Conservation (phyloP, 805 yeast species). For the Metschnikowia hibisci region DNA sequence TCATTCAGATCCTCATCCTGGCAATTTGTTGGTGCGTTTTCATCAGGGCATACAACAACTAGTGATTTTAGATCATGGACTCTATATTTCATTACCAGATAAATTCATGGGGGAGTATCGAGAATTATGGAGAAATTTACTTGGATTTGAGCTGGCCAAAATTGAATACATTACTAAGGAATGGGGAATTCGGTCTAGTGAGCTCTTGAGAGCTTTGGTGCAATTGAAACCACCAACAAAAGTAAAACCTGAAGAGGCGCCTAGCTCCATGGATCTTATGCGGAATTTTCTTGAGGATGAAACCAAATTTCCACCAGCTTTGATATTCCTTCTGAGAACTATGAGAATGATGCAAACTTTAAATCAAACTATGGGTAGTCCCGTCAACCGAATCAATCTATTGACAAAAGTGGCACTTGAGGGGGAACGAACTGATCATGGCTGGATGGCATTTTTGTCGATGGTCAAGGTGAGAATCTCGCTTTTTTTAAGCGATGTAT, state of each 20-base stretch:
- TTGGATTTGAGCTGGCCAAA: conserved; percentile 47
- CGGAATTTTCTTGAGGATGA: conserved; percentile 56
- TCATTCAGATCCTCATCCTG: conserved; percentile 81
- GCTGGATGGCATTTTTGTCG: conserved; percentile 13
- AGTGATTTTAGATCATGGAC: conserved; percentile 72
- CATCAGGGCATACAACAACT: conserved; percentile 45
- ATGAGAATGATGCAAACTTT: conserved; percentile 73
- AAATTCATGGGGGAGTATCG: conserved; percentile 55
- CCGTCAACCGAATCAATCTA: conserved; percentile 66
- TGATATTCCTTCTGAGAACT: conserved; percentile 63
- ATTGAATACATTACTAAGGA: conserved; percentile 44
- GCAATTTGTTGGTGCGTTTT: conserved; percentile 59
- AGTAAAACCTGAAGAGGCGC: conserved; percentile 31
- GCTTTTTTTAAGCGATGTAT: conserved; percentile 27
- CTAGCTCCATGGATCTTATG: conserved; percentile 38
- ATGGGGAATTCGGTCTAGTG: conserved; percentile 73
- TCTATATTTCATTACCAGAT: conserved; percentile 53
- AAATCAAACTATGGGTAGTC: conserved; percentile 63
- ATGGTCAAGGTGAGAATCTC: conserved; percentile 21
- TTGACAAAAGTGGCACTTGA: conserved; percentile 55
- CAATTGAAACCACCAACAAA: conserved; percentile 41
- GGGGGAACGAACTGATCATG: background rate
- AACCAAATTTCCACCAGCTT: conserved; percentile 60
- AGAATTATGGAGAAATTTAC: conserved; percentile 58
- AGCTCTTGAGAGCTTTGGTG: conserved; percentile 55